Evolutionary conservation across 768 basidiomycete species (phyloP), one percentile per base, ranked within the genome.

Genomic region (Daedaleopsis nitida): DNA sequence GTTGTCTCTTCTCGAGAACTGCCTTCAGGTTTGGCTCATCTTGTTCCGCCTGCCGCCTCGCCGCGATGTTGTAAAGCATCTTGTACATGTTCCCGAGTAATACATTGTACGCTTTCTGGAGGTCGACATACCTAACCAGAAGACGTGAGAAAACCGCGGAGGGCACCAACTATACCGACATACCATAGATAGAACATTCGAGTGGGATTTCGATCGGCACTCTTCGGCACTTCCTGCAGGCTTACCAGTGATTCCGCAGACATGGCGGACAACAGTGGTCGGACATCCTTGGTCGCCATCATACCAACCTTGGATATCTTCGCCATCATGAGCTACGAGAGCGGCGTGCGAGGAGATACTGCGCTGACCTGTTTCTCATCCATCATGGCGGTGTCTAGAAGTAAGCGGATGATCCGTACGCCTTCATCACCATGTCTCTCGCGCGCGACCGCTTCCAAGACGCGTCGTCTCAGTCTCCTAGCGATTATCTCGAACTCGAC

Each of bases 111-210:
- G 92, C 91, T 70, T 94, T 91, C 38, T 83, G 78, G 10, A 92
- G 81, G 75, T 98, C 94, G 54, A 97, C 90, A 73, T 89, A 89
- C 96, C 96, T 97, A 69, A 45, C 6, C n/a, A 27, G 24, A 35
- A 5, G 34, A 23, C 17, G 19, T 53, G 4, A 68, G 67, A 21
- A 9, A 65, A 43, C 55, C 66, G 47, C 65, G 10, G 21, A 34
- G 17, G 14, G 27, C 34, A 52, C 21, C 4, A 57, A 43, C 21
- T 17, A 39, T 3, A 10, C 35, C 12, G 19, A 66, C 80, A 35
- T 60, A 94, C 96, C 96, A 98, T 35, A 98, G 84, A 76, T 92
- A 98, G 73, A 94, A 92, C 51, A 89, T 95, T 24, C 94, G 83
- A 0, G 88, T 84, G 5, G 94, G 92, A 73, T 93, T 92, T 51